phyloP scores from a whole-genome alignment of 495 filamentous ascomycete genomes.

The Penicillium herquei region DNA sequence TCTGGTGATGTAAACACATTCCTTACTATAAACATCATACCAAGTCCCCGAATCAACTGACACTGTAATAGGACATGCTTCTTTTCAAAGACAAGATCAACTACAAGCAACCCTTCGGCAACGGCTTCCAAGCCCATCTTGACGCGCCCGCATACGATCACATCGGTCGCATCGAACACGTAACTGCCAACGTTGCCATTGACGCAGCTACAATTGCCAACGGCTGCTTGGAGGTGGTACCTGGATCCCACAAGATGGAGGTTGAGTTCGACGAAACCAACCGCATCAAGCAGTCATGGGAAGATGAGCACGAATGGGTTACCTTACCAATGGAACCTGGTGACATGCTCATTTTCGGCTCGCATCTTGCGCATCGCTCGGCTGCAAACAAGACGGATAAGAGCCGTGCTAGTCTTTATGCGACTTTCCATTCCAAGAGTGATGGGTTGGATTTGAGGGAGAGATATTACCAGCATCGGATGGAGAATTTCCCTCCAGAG shows the following conservation, averaged over 20 bases:
- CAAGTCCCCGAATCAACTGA: background rate
- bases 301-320: conserved; percentile 33
- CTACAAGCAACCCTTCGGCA: conserved; percentile 37
- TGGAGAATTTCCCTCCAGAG: conserved; percentile 39
- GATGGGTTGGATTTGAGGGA: conserved; percentile 38
- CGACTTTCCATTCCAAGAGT: conserved; percentile 38
- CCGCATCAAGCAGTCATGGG: conserved; percentile 36
- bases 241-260: conserved; percentile 39
- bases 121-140: conserved; percentile 42
- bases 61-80: conserved; percentile 31
- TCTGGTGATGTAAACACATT: conserved; percentile 24
- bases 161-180: conserved; percentile 41
- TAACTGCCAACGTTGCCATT: conserved; percentile 42
- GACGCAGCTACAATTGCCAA: conserved; percentile 39
- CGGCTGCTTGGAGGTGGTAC: conserved; percentile 42
- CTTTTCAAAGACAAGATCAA: conserved; percentile 50
- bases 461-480: conserved; percentile 39
- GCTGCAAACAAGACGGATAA: conserved; percentile 32
- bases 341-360: conserved; percentile 41
- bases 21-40: background rate
- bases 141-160: conserved; percentile 46
- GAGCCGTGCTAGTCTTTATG: conserved; percentile 39
- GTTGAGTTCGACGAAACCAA: conserved; percentile 31
- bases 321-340: conserved; percentile 36
- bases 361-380: conserved; percentile 42